A percentile compares a stretch with the other conserved stretches of the same genome.
phyloP scores from a whole-genome alignment of 2,329 filamentous ascomycete genomes.

The Exophiala bonariae region DNA sequence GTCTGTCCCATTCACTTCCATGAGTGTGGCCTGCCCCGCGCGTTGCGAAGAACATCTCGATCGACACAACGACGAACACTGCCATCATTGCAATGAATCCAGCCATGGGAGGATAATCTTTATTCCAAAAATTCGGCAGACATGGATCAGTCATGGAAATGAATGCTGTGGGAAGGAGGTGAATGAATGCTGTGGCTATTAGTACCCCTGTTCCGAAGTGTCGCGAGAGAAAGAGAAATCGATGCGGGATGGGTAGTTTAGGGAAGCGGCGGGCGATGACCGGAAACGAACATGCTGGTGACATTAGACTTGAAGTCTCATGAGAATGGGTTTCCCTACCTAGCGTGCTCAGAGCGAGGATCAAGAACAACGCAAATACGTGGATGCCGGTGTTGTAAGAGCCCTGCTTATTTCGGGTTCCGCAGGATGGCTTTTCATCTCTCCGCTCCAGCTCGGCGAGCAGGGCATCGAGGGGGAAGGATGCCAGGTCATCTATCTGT shows the following conservation, averaged over 20 bases:
- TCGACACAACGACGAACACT: constrained; percentile 48
- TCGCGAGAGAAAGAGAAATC: constrained; percentile 65
- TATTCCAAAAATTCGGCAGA: constrained; percentile 46
- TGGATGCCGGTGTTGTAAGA: constrained; percentile 67
- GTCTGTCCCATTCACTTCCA: constrained; percentile 50
- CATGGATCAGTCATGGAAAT: constrained; percentile 67
- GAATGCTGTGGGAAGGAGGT: constrained; percentile 70
- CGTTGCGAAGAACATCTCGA: constrained; percentile 67
- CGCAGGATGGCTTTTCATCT: constrained; percentile 54
- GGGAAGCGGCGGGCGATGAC: constrained; percentile 62
- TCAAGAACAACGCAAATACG: constrained; percentile 67
- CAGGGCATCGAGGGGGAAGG: constrained; percentile 37
- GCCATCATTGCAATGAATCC: constrained; percentile 48
- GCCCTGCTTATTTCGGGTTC: constrained; percentile 35
- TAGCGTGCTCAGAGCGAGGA: constrained; percentile 61
- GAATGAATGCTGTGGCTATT: constrained; percentile 83
- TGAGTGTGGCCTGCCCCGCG: constrained; percentile 63
- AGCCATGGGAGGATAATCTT: constrained; percentile 48
- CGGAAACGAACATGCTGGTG: constrained; percentile 65
- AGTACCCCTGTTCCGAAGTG: constrained; percentile 82
- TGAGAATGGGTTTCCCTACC: constrained; percentile 42
- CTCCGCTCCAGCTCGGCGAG: constrained; percentile 51
- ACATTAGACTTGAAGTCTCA: constrained; percentile 5
- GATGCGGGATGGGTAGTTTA: constrained; percentile 58
- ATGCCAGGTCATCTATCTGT: constrained; percentile 1